Base-by-base conservation (phyloP, 306 rosid species). In the Luffa acutangula region DNA sequence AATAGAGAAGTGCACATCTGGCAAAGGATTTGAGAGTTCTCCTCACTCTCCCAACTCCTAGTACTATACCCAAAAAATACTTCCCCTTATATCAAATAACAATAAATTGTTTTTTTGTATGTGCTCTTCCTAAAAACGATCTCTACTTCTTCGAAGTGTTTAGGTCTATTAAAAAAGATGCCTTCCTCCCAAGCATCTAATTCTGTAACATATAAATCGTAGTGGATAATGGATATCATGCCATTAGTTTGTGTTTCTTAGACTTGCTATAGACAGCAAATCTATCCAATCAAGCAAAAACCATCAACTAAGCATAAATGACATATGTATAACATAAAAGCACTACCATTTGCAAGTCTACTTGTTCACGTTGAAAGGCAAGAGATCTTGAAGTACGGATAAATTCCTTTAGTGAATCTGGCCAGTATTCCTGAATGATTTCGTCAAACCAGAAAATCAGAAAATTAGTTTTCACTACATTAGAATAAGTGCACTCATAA, bases 341-440 rank as follows among this genome's bases (percentile, higher is more conserved):
- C 33, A 62, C 67, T 89, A 90, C 97, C 85, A 1, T 78, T 82
- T 80, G 88, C 56, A 93, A 69, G 81, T 90, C 89, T 5, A 85
- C 89, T 81, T 86, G 96, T 54, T 91, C 89, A 72, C 91, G 90
- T 71, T 82, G 82, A 82, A 92, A 81, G 43, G 83, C 89, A 82
- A 92, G 87, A 83, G 96, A 89, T 81, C 87, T 84, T 84, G 87
- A 81, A 65, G 87, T 89, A 20, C 80, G 72, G 64, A 90, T 76
- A 78, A 86, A 95, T 10, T 84, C 79, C 88, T 86, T 85, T 63
- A 95, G 85, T 6, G 97, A 92, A 81, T 74, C 74, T n/a, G 97
- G 96, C 96, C 98, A 95, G 49, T 85, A 86, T 73, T 89, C 91
- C 97, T 94, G 83, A 74, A 84, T 70, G 81, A 83, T 79, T 21